Base-by-base conservation (phyloP, 176 grass and related monocot genomes). In the Triticum turgidum region DNA sequence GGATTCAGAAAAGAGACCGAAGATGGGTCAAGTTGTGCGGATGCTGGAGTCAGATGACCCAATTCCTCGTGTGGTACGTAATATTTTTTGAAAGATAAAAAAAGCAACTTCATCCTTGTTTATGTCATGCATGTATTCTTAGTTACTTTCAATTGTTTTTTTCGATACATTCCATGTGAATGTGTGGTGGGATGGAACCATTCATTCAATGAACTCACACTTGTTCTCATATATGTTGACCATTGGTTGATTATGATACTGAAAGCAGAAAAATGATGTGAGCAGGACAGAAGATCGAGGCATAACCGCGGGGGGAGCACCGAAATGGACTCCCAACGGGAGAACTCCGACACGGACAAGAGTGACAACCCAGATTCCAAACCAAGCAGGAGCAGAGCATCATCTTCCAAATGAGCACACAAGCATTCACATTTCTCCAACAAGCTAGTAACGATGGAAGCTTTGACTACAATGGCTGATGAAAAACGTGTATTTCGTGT, bases 11-110 rank as follows among this genome's bases (percentile, higher is more conserved):
- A 99, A 99, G 90, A 96, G 97, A 87, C 94, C 97, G 6, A 96
- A 85, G 92, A 99, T 99, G 97, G 87, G 97, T 85, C 97, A 99
- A 88, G 94, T 96, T 27, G 97, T 93, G 39, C 88, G 92, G 29
- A 99, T 99, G 97, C 87, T 99, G 37, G 97, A 99, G 51, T 96
- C 94, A 1, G 97, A 99, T 72, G 94, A 99, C 33, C 90, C 94
- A 20, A 94, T 94, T 61, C 94, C 92, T 76, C 89, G 92, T 11
- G 94, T 90, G 94, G 94, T 99, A 89, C 7, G 84, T 66, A 85
- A 29, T 87, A 75, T 14, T 25, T 42, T 44, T 72, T 59, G 11
- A 24, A 54, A 54, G 13, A 22, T 38, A 72, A 59, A 20, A 27
- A 18, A 38, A 25, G 0, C 20, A 17, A 17, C 1, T 33, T 64